phyloP scores from a whole-genome alignment of 345 rosid genomes.

The Lenwebbia sp. region DNA sequence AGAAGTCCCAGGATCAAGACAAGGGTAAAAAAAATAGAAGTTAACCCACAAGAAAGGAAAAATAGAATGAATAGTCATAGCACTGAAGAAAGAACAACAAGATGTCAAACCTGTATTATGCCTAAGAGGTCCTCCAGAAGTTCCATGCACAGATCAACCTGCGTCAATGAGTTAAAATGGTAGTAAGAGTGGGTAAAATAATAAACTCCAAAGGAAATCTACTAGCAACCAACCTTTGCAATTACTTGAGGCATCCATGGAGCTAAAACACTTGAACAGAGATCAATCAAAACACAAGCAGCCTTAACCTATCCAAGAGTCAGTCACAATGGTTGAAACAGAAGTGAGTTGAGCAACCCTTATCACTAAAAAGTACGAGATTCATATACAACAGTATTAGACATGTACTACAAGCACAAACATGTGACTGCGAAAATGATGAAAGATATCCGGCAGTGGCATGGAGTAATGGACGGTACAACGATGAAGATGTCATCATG shows the following conservation, averaged over 20 bases:
- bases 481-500: conserved; percentile 42
- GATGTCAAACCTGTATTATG: conserved; percentile 50
- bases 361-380: neutral
- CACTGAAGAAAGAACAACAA: neutral
- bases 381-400: neutral
- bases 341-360: neutral
- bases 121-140: conserved; percentile 75
- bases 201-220: neutral
- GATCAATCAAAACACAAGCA: conserved; percentile 69
- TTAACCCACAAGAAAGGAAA: neutral
- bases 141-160: conserved; percentile 72
- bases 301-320: conserved; percentile 54
- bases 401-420: conserved; percentile 20
- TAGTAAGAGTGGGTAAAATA: neutral
- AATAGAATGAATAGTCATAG: neutral
- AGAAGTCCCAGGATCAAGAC: neutral
- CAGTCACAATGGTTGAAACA: neutral
- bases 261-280: conserved; percentile 64
- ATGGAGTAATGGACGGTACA: conserved; percentile 52
- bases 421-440: conserved; percentile 78
- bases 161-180: conserved; percentile 1
- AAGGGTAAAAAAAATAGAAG: neutral
- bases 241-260: conserved; percentile 68
- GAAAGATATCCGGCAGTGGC: conserved; percentile 73
- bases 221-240: conserved; percentile 49